phyloP scores from a whole-genome alignment of 192 early-diverging fungal species.

The Coemansia umbellata region DNA sequence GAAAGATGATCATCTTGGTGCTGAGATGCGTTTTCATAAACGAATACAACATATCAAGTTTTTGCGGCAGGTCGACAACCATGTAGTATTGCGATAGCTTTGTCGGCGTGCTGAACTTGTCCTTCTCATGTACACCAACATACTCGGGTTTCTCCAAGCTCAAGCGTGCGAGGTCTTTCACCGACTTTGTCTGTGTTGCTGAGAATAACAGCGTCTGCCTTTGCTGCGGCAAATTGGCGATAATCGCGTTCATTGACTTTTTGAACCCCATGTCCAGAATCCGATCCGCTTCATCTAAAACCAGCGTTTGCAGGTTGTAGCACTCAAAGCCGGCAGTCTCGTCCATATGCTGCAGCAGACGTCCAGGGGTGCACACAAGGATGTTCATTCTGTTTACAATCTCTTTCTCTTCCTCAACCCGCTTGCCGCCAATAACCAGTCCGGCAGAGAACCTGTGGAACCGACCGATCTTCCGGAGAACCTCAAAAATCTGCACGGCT shows the following conservation, averaged over 20 bases:
- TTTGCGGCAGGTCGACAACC: constrained; percentile 75
- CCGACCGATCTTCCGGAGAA: constrained; percentile 67
- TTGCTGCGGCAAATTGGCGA: constrained; percentile 75
- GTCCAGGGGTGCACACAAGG: constrained; percentile 75
- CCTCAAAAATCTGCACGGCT: constrained; percentile 89
- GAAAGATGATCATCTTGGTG: constrained; percentile 85
- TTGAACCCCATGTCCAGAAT: constrained; percentile 88
- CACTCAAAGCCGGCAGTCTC: constrained; percentile 89
- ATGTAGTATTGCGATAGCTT: constrained; percentile 84
- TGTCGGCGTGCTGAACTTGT: constrained; percentile 76
- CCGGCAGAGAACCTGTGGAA: constrained; percentile 85
- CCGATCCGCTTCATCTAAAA: constrained; percentile 82
- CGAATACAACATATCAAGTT: constrained; percentile 94
- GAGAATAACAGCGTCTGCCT: constrained; percentile 95
- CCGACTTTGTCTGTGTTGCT: constrained; percentile 95
- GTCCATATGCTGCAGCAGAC: constrained; percentile 86
- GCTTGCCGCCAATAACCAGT: constrained; percentile 91
- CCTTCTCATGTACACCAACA: constrained; percentile 87
- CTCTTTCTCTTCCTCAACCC: constrained; percentile 75
- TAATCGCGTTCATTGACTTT: constrained; percentile 75
- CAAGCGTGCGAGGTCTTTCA: constrained; percentile 89
- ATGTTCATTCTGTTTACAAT: constrained; percentile 76
- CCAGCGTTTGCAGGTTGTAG: constrained; percentile 68
- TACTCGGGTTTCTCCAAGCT: constrained; percentile 90
- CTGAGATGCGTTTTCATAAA: constrained; percentile 93